Conservation (phyloP, 2,329 filamentous ascomycete species). For the Orbilia blumenaviensis region DNA sequence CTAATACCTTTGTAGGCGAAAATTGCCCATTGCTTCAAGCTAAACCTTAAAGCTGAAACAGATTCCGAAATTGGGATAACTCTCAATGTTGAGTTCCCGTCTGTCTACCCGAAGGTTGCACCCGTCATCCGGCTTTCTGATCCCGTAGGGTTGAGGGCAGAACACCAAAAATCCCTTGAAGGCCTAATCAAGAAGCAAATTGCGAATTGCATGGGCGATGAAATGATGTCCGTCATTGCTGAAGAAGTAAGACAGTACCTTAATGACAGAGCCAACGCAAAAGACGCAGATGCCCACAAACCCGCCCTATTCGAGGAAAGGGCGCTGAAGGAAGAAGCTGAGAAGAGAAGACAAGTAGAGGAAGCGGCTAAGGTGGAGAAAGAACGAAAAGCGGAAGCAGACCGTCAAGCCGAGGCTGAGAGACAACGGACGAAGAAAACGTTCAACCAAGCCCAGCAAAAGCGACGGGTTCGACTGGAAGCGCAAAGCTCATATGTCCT, state of each 20-base stretch:
- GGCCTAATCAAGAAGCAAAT: conserved; percentile 75
- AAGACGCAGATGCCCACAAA: conserved; percentile 77
- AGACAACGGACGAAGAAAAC: conserved; percentile 61
- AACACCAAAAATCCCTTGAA: conserved; percentile 64
- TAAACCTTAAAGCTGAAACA: conserved; percentile 74
- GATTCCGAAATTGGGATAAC: conserved; percentile 67
- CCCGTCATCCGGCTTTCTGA: conserved; percentile 68
- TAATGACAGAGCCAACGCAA: conserved; percentile 83
- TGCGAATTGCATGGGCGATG: conserved; percentile 70
- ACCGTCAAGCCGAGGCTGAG: conserved; percentile 65
- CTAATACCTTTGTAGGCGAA: conserved; percentile 48
- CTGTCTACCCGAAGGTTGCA: conserved; percentile 87
- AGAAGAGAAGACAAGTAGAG: conserved; percentile 68
- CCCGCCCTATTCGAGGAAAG: conserved; percentile 90
- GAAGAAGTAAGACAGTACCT: conserved; percentile 74
- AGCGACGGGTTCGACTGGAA: conserved; percentile 29
- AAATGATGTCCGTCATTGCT: conserved; percentile 73
- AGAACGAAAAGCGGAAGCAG: conserved; percentile 64
- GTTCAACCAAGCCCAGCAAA: conserved; percentile 55
- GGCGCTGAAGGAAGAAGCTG: conserved; percentile 78
- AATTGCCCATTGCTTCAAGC: conserved; percentile 71
- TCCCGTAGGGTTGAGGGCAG: conserved; percentile 24
- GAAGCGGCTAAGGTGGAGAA: conserved; percentile 65
- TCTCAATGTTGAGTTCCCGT: conserved; percentile 81
- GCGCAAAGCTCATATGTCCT: conserved; percentile 25